Percentiles rank a stretch among this genome's conserved stretches.
Conservation (phyloP, 139 green algal genomes). For the Tetraselmis chui region DNA sequence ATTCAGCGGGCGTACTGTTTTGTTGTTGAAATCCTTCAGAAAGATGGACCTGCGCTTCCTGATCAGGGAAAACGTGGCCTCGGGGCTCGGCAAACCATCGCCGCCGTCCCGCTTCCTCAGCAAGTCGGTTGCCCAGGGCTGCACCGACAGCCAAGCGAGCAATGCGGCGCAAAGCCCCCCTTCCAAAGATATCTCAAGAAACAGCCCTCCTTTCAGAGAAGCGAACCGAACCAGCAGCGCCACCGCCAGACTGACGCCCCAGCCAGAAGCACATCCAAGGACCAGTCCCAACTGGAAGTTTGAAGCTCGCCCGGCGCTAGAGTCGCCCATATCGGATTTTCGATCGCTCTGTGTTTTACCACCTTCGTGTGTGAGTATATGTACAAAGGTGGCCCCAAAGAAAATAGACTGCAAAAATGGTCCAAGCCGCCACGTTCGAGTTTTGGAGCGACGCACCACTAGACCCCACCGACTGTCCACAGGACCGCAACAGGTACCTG, state of each 20-base stretch:
- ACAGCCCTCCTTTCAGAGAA: background rate
- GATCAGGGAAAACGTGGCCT: background rate
- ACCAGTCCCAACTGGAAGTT: too few relatives aligned
- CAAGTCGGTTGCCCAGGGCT: background rate
- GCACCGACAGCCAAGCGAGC: background rate
- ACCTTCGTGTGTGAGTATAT: too few relatives aligned
- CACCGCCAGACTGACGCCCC: background rate
- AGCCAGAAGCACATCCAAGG: background rate
- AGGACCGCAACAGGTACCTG: too few relatives aligned
- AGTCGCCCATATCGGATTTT: too few relatives aligned
- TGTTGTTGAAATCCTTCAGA: constrained; percentile 43
- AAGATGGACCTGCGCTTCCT: constrained; percentile 29
- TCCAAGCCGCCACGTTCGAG: too few relatives aligned
- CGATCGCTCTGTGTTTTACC: too few relatives aligned
- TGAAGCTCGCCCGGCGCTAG: too few relatives aligned
- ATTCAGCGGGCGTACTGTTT: too few relatives aligned
- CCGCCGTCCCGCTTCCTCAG: background rate
- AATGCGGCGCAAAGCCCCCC: background rate
- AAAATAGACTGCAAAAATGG: too few relatives aligned
- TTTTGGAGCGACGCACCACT: too few relatives aligned
- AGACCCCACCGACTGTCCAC: too few relatives aligned
- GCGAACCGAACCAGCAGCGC: background rate
- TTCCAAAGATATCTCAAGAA: background rate
- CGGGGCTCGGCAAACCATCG: background rate
- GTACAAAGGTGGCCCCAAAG: too few relatives aligned